A percentile compares a stretch with the other conserved stretches of the same genome.
Evolutionary conservation across 1,139 yeast genomes (phyloP).

Genomic region (Kluyveromyces sp.): DNA sequence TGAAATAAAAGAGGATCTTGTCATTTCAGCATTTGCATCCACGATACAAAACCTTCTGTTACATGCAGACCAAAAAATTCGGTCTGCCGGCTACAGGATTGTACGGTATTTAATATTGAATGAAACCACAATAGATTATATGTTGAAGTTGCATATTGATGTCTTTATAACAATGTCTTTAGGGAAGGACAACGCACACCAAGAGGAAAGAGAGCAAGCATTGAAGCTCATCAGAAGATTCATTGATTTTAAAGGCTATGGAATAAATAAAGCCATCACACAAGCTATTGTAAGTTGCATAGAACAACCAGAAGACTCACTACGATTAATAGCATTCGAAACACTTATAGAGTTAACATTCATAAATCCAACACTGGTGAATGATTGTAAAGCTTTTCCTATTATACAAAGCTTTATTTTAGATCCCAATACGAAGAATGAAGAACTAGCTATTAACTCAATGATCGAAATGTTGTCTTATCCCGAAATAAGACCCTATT

Average conservation of each 20-base stretch:
- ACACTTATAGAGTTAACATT: constrained; percentile 65
- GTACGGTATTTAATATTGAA: constrained; percentile 57
- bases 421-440: constrained; percentile 48
- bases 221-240: constrained; percentile 61
- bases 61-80: constrained; percentile 52
- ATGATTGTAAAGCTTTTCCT: constrained; percentile 59
- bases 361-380: constrained; percentile 53
- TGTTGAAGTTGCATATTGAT: constrained; percentile 48
- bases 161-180: constrained; percentile 58
- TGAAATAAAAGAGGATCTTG: constrained; percentile 55
- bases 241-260: constrained; percentile 39
- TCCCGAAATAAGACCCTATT: constrained; percentile 47
- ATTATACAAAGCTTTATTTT: constrained; percentile 49
- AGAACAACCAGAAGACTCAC: constrained; percentile 51
- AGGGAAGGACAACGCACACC: constrained; percentile 44
- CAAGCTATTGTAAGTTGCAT: constrained; percentile 68
- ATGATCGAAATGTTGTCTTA: constrained; percentile 53
- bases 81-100: constrained; percentile 70
- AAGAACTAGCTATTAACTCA: constrained; percentile 48
- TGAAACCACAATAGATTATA: constrained; percentile 41
- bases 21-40: constrained; percentile 51
- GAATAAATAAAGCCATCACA: constrained; percentile 55
- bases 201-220: constrained; percentile 73
- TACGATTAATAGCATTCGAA: constrained; percentile 51
- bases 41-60: constrained; percentile 55